These are phyloP conservation scores for Leishmania arabica DNA, from an alignment of 208 protist genomes.

Conservation along the genomic window DNA sequence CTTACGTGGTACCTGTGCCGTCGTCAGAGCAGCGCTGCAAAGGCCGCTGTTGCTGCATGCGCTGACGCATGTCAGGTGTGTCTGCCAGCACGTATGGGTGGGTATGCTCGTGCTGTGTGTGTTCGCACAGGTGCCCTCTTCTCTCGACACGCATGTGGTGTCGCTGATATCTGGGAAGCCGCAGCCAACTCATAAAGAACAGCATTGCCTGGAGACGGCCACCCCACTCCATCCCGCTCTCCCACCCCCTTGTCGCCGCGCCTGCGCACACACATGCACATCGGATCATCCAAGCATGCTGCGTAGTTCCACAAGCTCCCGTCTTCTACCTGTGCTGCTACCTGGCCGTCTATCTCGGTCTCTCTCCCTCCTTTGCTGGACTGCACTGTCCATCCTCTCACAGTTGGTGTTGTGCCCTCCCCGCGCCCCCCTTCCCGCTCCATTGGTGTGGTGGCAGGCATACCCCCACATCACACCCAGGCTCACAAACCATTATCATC, in stretches of 20 bases:
- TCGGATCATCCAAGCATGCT: background rate
- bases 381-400: background rate
- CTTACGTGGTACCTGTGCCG: background rate
- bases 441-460: background rate
- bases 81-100: background rate
- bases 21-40: background rate
- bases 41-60: background rate
- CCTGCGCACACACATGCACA: background rate
- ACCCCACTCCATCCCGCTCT: background rate
- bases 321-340: background rate
- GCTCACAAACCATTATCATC: background rate
- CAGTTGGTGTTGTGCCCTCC: background rate
- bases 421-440: background rate
- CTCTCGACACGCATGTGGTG: background rate
- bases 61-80: background rate
- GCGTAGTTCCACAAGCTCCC: background rate
- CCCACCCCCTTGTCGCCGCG: background rate
- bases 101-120: conserved; percentile 2
- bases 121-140: conserved; percentile 9
- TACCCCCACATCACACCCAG: background rate
- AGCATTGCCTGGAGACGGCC: background rate
- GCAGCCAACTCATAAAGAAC: background rate
- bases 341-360: background rate
- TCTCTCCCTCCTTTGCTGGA: background rate
- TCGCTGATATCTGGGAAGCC: background rate